Base-by-base conservation (phyloP, 2,329 filamentous ascomycete species). In the Colletotrichum sp. region DNA sequence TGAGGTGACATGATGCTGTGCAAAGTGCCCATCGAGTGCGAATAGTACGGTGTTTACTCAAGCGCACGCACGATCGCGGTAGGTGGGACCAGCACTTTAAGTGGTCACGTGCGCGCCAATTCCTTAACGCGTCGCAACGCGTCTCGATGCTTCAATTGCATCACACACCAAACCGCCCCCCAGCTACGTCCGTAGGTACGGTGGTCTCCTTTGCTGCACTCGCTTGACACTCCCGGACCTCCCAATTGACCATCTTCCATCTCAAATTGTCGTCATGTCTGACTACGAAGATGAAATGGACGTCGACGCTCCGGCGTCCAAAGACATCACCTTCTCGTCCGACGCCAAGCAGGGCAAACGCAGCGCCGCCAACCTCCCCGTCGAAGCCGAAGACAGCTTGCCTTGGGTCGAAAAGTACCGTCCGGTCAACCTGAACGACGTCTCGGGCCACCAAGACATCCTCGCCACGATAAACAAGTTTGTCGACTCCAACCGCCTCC, bases 351-450 rank as follows among this genome's bases (percentile, higher is more conserved):
- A 98, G 85, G 96, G 96, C 83, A 99, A 99, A 86, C 92, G 96
- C 81, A 96, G 94, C 81, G 95, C 95, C 64, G 96, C 96, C 52
- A 98, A 99, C 83, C 88, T 99, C 66, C 97, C 97, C 0, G 93
- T 99, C 8, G 96, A 98, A 85, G 96, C 96, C 66, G 95, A 98
- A 84, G 97, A 99, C 84, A 96, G 94, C 78, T 86, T 99, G 22
- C 97, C 97, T 86, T 99, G 97, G 96, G 96, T 99, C 10, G 97
- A 99, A 84, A 99, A 99, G 83, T 99, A 99, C 86, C 92, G 97
- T 69, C 97, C 97, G 22, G 93, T 93, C 77, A 95, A 95, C 3
- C 92, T 99, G 62, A 92, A 94, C 80, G 97, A 99, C 85, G 97
- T 99, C 74, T 98, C 96, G 5, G 97, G 97, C 24, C 97, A 99